Conservation (phyloP, 2,329 filamentous ascomycete genomes). For the Apiospora hydei region DNA sequence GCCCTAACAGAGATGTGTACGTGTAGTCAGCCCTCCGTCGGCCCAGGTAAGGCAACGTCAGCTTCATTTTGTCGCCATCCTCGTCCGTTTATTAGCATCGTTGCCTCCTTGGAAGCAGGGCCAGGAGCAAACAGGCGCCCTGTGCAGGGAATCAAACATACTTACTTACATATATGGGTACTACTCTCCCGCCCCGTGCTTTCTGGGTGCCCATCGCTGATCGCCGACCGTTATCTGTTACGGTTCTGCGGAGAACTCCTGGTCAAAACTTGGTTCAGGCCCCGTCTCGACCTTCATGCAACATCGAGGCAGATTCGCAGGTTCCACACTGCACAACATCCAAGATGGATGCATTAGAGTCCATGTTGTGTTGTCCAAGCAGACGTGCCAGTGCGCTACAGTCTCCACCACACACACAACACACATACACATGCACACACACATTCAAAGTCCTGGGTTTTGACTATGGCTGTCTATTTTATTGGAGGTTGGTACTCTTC, state of each 20-base stretch:
- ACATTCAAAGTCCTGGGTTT: background rate
- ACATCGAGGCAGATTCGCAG: background rate
- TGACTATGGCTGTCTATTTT: background rate
- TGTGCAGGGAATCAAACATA: background rate
- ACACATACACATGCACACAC: too few relatives aligned
- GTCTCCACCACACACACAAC: background rate
- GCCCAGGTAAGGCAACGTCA: background rate
- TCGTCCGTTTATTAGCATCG: background rate
- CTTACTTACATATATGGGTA: background rate
- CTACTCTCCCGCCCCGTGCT: background rate
- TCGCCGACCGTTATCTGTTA: background rate
- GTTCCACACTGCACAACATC: background rate
- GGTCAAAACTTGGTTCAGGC: background rate
- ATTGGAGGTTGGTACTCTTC: background rate
- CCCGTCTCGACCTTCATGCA: slow-evolving; percentile 13
- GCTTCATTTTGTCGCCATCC: background rate
- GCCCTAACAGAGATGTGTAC: background rate
- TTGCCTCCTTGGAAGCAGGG: background rate
- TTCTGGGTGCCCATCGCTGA: background rate
- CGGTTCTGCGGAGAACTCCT: slow-evolving; percentile 9
- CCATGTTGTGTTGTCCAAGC: background rate
- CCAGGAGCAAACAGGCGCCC: background rate
- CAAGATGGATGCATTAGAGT: background rate
- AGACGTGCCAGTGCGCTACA: background rate
- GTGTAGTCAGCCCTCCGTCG: background rate